Base-by-base conservation (phyloP, 2,329 filamentous ascomycete species). In the Chrysoporthe puriensis region DNA sequence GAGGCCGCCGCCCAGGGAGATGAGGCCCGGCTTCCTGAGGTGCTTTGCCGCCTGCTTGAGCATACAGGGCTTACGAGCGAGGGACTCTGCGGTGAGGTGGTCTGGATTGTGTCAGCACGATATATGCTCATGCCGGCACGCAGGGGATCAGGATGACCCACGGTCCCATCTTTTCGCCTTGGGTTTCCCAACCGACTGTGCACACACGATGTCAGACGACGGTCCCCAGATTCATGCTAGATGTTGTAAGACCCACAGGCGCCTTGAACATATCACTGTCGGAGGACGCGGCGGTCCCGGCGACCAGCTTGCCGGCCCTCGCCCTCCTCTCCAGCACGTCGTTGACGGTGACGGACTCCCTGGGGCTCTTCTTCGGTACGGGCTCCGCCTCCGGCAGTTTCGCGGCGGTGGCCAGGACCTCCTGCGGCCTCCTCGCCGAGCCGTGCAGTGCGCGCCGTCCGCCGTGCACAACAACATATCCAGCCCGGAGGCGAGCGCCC, bases 1-100 rank as follows among this genome's bases (percentile, higher is more conserved):
- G 26, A 99, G 83, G 3, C 96, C 96, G 63, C 96, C 96, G 66
- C 96, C 96, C 1, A 99, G 89, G 1, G 94, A 97, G 76, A 99
- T 96, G 68, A 97, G 81, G 18, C 91, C 94, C 0, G 94, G 93
- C 50, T 85, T 92, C 75, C 91, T 91, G 64, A 98, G 86, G 76
- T 90, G 91, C 66, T 86, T 87, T 57, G 94, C 94, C 5, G 94
- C 94, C 69, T 86, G 85, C 79, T 98, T 98, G 69, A 98, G 83
- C n/a, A 90, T 90, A 71, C 87, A 92, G 44, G 85, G 89, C 77
- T 87, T 78, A 63, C 88, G 82, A 26, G 85, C 77, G 67, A 84
- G 83, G 70, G 86, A 87, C 76, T 95, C 92, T 9, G 80, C 72
- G 40, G 83, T 91, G 59, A 94, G 79, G 67, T 87, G 84, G 74